Percentiles rank a stretch among this genome's conserved stretches.
phyloP scores from a whole-genome alignment of 2,329 filamentous ascomycete species.

The Dichotomopilus funicola region DNA sequence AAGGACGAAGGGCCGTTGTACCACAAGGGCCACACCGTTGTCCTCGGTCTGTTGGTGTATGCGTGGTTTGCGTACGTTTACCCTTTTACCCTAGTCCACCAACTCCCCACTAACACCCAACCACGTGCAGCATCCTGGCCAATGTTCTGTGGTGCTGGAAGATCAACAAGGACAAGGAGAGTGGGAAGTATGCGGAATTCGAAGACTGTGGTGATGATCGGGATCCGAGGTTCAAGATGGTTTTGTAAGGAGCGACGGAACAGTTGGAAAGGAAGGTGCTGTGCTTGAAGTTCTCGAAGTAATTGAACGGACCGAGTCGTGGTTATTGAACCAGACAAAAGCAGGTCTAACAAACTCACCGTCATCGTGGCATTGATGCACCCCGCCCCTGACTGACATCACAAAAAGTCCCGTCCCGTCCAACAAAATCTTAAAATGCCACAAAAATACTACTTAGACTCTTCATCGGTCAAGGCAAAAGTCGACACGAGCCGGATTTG shows the following conservation, averaged over 20 bases:
- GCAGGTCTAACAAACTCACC: too few relatives aligned
- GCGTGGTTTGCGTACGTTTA: slow-evolving; percentile 56
- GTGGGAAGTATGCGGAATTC: slow-evolving; percentile 53
- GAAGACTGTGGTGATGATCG: slow-evolving; percentile 55
- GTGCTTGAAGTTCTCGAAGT: background rate
- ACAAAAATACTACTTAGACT: background rate
- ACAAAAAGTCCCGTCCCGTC: too few relatives aligned
- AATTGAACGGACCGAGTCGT: too few relatives aligned
- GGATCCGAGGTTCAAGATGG: slow-evolving; percentile 38
- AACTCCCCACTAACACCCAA: background rate
- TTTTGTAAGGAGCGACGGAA: background rate
- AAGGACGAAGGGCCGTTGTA: slow-evolving; percentile 50
- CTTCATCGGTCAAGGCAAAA: background rate
- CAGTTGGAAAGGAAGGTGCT: background rate
- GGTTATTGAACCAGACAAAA: too few relatives aligned
- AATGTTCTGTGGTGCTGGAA: slow-evolving; percentile 59
- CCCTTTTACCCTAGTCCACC: too few relatives aligned
- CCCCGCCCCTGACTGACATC: too few relatives aligned
- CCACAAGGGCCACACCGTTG: slow-evolving; percentile 54
- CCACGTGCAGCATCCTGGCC: slow-evolving; percentile 42
- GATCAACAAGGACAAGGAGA: slow-evolving; percentile 55
- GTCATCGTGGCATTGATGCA: too few relatives aligned
- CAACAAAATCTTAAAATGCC: too few relatives aligned
- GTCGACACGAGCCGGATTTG: slow-evolving; percentile 18
- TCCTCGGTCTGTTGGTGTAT: slow-evolving; percentile 53